Base-by-base conservation (phyloP, 2,329 filamentous ascomycete genomes). In the Fusarium robinianum region DNA sequence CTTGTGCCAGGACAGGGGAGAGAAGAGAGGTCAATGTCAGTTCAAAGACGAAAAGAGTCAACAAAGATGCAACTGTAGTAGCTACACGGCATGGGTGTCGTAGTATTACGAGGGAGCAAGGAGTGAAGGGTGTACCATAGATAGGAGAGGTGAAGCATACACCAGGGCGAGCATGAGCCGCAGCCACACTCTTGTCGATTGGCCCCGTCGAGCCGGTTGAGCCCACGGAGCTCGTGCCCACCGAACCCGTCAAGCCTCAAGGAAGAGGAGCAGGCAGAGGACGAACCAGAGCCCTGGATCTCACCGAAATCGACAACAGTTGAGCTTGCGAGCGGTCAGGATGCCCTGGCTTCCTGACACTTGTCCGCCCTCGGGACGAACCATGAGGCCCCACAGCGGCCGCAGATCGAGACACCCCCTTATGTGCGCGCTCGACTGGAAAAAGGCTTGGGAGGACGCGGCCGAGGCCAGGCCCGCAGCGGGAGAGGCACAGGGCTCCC, bases 301-400 rank as follows among this genome's bases (percentile, higher is more conserved):
- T 64, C 66, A 70, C 67, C 67, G 67, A 68, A 60, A 63, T 59
- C 60, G 60, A 55, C 63, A 56, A 45, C 41, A 45, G 46, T 50
- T 45, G 49, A 53, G 50, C 54, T 49, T 54, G 50, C 52, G 53
- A 61, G 63, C 60, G 54, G 61, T 61, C 50, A 55, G 60, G 53
- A 58, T 62, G 43, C 56, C 57, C 61, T 62, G 58, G 60, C 56
- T 55, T 58, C 49, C 52, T 67, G 64, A 69, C 66, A 67, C 59
- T 67, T 68, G 64, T 67, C 63, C 56, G 55, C 53, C 60, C 48
- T 63, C 59, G 63, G 64, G 61, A 69, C 63, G 65, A 70, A 68
- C 64, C 60, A 69, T 61, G 50, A 61, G 37, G 65, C 60, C 65
- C 69, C 67, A 69, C 69, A 63, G 49, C 58, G 68, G 67, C 67